Evolutionary conservation across 805 yeast species (phyloP).

Genomic region (Crinitomyces ghanaensis): DNA sequence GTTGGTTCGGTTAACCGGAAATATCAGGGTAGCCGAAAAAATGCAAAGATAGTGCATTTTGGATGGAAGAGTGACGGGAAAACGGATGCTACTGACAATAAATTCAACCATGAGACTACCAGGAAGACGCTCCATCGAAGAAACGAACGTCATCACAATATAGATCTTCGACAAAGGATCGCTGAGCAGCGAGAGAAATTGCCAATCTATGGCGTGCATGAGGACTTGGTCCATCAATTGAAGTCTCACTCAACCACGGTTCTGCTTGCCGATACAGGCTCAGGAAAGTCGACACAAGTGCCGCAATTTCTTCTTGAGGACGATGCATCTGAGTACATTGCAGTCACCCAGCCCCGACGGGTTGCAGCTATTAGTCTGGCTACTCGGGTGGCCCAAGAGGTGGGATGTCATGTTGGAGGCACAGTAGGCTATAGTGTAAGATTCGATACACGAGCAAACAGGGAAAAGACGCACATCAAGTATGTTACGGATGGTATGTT

Average conservation of each 20-base stretch:
- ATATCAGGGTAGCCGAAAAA: no score
- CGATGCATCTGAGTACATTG: constrained; percentile 43
- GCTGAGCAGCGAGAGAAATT: constrained; percentile 45
- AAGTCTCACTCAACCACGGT: constrained; percentile 54
- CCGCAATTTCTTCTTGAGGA: constrained; percentile 73
- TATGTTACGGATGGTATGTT: constrained; percentile 97
- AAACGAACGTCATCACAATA: constrained; percentile 2
- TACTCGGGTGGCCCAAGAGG: constrained; percentile 81
- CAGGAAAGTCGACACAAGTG: constrained; percentile 94
- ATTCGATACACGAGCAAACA: constrained; percentile 61
- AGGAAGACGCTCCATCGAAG: neutral
- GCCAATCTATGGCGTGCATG: constrained; percentile 68
- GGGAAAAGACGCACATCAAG: constrained; percentile 56
- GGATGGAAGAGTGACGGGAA: no score
- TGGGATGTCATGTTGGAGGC: constrained; percentile 63
- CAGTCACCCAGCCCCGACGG: constrained; percentile 94
- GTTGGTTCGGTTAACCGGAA: no score
- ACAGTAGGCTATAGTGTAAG: constrained; percentile 90
- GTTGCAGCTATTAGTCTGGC: constrained; percentile 96
- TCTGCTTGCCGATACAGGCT: constrained; percentile 93
- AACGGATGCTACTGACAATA: no score
- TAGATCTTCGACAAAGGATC: constrained; percentile 29
- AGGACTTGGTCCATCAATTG: constrained; percentile 47
- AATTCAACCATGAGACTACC: neutral
- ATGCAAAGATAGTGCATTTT: neutral